phyloP scores from a whole-genome alignment of 202 grass and related monocot species.

The Eragrostis tef region DNA sequence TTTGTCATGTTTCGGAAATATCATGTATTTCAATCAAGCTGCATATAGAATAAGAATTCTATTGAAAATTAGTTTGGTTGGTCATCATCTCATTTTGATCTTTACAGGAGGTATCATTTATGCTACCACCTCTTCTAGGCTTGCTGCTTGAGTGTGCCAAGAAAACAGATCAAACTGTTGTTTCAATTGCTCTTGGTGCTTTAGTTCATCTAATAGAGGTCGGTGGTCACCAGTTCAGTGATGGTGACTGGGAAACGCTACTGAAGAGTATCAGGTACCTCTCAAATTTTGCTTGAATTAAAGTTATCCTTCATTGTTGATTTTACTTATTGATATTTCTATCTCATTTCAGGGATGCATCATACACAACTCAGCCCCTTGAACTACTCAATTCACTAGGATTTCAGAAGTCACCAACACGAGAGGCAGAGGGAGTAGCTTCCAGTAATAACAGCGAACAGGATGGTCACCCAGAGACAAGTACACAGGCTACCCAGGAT shows the following conservation, averaged over 20 bases:
- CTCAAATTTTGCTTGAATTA: constrained; percentile 20
- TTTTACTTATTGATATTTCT: constrained; percentile 42
- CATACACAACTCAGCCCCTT: constrained; percentile 92
- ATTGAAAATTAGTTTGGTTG: constrained; percentile 39
- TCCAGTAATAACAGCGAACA: constrained; percentile 50
- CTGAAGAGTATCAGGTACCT: constrained; percentile 97
- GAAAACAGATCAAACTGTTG: constrained; percentile 97
- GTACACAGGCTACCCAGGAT: constrained; percentile 60
- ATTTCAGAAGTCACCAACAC: constrained; percentile 74
- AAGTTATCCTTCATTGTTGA: constrained; percentile 40
- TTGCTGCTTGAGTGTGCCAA: constrained; percentile 99
- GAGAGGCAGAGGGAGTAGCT: constrained; percentile 54
- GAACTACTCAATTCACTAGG: constrained; percentile 97
- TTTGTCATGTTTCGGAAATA: constrained; percentile 31
- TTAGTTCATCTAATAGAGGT: constrained; percentile 98
- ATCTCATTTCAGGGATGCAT: constrained; percentile 80
- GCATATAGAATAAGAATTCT: constrained; percentile 26
- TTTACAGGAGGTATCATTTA: constrained; percentile 93
- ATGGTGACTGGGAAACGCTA: constrained; percentile 95
- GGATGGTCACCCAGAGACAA: constrained; percentile 54
- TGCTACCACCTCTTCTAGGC: constrained; percentile 92
- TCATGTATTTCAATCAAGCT: constrained; percentile 26
- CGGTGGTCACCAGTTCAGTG: constrained; percentile 90
- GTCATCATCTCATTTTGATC: constrained; percentile 30
- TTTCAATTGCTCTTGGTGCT: constrained; percentile 94